A percentile compares a stretch with the other conserved stretches of the same genome.
These are phyloP conservation scores for Chaetomium tenue DNA, from an alignment of 495 filamentous ascomycete species.

Conservation along the genomic window DNA sequence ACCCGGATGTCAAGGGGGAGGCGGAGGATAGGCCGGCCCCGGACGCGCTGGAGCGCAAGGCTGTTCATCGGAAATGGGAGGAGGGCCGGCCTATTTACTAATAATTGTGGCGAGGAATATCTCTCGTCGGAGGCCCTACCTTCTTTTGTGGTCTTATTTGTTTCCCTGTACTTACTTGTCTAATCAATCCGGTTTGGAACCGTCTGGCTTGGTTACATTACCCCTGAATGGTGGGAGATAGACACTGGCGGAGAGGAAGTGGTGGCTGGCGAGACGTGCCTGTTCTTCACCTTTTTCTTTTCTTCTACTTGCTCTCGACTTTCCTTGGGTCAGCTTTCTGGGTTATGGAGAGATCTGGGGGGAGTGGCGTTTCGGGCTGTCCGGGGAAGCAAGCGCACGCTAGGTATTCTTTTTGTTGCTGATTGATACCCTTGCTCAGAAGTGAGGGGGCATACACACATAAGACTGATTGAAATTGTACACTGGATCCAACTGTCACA, in stretches of 20 bases:
- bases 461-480: neutral
- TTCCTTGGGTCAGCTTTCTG: slow-evolving; percentile 1
- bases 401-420: neutral
- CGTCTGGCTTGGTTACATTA: neutral
- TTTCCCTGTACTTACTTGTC: slow-evolving; percentile 9
- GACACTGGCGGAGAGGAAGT: neutral
- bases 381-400: neutral
- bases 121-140: slow-evolving; percentile 2
- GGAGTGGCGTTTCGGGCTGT: slow-evolving; percentile 1
- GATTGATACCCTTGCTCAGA: neutral
- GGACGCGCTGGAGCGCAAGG: slow-evolving; percentile 16
- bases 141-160: slow-evolving; percentile 4
- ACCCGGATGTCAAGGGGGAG: slow-evolving; percentile 36
- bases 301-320: neutral
- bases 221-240: neutral
- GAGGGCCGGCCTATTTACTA: slow-evolving; percentile 66
- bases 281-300: neutral
- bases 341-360: neutral
- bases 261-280: neutral
- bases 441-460: neutral
- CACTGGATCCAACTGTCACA: neutral
- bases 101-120: slow-evolving; percentile 17
- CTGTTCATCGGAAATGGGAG: slow-evolving; percentile 39
- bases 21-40: slow-evolving; percentile 25
- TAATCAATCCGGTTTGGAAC: neutral